phyloP scores from a whole-genome alignment of 2,329 filamentous ascomycete species.

The Ramularia endophylla region DNA sequence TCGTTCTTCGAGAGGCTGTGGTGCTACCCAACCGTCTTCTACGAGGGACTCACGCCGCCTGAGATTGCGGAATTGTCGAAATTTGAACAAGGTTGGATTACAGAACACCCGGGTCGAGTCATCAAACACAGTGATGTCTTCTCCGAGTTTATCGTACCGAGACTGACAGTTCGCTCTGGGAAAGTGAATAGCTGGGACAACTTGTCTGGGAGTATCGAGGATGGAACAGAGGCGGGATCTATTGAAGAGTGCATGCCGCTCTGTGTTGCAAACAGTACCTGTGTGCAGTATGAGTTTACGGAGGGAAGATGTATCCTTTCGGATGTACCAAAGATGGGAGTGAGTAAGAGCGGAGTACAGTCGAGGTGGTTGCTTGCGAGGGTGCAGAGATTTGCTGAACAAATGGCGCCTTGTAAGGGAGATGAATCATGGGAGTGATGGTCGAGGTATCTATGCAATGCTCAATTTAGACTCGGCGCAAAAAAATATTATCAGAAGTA shows the following conservation, averaged over 20 bases:
- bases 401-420: slow-evolving; percentile 7
- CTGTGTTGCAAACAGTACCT: slow-evolving; percentile 9
- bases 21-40: slow-evolving; percentile 26
- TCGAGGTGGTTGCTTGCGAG: slow-evolving; percentile 16
- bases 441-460: too few relatives aligned
- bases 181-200: slow-evolving; percentile 26
- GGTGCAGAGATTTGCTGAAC: slow-evolving; percentile 8
- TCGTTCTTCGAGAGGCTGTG: slow-evolving; percentile 14
- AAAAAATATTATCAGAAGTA: too few relatives aligned
- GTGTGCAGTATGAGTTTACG: slow-evolving; percentile 14
- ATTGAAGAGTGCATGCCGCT: slow-evolving; percentile 10
- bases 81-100: slow-evolving; percentile 26
- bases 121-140: slow-evolving; percentile 24
- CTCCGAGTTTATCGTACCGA: slow-evolving; percentile 20
- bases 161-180: slow-evolving; percentile 15
- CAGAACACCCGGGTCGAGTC: slow-evolving; percentile 1
- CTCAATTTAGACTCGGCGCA: too few relatives aligned
- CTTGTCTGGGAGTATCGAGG: slow-evolving; percentile 6
- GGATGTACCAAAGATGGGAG: slow-evolving; percentile 10
- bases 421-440: slow-evolving; percentile 9
- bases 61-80: slow-evolving; percentile 22
- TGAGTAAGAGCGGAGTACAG: slow-evolving; percentile 7
- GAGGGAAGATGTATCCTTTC: slow-evolving; percentile 13
- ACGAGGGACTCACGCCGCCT: slow-evolving; percentile 21
- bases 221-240: slow-evolving; percentile 2